These are phyloP conservation scores for Talaromyces sp. DNA, from an alignment of 2,329 filamentous ascomycete species.

Conservation along the genomic window DNA sequence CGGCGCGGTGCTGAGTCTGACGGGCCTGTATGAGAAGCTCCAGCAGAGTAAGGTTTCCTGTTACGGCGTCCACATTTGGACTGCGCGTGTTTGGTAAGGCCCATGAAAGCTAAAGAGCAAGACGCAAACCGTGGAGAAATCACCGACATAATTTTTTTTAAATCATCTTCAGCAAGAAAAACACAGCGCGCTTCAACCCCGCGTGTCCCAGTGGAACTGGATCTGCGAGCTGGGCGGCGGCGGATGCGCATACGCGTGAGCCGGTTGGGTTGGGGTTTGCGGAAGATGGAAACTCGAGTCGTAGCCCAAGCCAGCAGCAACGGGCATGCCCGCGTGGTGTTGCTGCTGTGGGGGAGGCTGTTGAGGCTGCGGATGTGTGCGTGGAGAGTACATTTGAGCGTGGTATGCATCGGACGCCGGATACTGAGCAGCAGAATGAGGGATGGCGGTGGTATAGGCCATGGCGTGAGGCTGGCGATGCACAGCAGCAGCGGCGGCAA, in stretches of 20 bases:
- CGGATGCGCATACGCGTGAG: constrained; percentile 1
- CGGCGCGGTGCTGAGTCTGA: background rate
- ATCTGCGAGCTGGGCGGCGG: constrained; percentile 6
- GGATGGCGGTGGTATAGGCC: background rate
- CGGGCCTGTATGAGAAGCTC: background rate
- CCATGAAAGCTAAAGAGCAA: background rate
- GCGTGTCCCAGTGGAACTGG: constrained; percentile 9
- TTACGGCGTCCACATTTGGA: background rate
- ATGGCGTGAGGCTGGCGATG: background rate
- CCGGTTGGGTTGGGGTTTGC: background rate
- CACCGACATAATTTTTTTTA: background rate
- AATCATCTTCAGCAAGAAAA: background rate
- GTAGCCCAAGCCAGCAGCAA: constrained; percentile 4
- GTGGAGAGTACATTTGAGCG: constrained; percentile 1
- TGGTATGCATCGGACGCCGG: constrained; percentile 1
- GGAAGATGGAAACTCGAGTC: background rate
- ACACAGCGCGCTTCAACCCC: background rate
- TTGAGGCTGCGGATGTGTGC: background rate
- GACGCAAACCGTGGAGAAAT: background rate
- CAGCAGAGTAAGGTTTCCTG: background rate
- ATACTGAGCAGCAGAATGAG: constrained; percentile 3
- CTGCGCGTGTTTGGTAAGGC: background rate
- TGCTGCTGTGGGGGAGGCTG: too few relatives aligned
- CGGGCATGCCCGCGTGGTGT: constrained; percentile 3
- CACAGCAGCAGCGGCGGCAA: background rate